Conservation (phyloP, 257 asterid species). For the Anisodus tanguticus region DNA sequence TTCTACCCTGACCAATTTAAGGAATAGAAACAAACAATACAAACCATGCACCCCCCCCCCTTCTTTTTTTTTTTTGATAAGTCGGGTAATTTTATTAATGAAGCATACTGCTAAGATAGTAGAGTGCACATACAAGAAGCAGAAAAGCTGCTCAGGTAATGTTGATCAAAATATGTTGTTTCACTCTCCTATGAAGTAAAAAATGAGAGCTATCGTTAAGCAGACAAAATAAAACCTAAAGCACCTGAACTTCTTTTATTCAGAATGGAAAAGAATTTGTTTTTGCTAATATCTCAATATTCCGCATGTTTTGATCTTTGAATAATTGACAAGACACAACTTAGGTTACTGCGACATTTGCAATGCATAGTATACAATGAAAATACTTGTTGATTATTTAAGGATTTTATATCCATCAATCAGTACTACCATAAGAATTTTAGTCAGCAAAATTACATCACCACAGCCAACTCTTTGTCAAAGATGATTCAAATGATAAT, state of each 20-base stretch:
- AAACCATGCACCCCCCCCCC: neutral
- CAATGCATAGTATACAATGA: conserved; percentile 10
- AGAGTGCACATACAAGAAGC: neutral
- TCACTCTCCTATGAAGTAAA: neutral
- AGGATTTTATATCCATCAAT: neutral
- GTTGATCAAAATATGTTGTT: neutral
- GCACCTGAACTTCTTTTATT: neutral
- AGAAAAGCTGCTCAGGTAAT: neutral
- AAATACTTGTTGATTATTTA: neutral
- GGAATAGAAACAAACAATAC: neutral
- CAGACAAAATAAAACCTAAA: conserved; percentile 22
- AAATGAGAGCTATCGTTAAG: neutral
- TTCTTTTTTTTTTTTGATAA: neutral
- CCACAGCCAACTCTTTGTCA: neutral
- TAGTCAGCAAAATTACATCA: neutral
- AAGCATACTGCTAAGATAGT: conserved; percentile 3
- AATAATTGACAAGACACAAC: neutral
- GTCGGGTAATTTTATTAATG: neutral
- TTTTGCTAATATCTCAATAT: neutral
- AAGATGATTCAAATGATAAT: conserved; percentile 9
- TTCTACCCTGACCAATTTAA: neutral
- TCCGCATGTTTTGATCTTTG: neutral
- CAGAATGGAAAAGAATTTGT: neutral
- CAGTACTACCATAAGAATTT: neutral
- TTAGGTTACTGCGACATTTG: neutral